Base-by-base conservation (phyloP, 768 basidiomycete species). In the Pleurotus ostreatus region DNA sequence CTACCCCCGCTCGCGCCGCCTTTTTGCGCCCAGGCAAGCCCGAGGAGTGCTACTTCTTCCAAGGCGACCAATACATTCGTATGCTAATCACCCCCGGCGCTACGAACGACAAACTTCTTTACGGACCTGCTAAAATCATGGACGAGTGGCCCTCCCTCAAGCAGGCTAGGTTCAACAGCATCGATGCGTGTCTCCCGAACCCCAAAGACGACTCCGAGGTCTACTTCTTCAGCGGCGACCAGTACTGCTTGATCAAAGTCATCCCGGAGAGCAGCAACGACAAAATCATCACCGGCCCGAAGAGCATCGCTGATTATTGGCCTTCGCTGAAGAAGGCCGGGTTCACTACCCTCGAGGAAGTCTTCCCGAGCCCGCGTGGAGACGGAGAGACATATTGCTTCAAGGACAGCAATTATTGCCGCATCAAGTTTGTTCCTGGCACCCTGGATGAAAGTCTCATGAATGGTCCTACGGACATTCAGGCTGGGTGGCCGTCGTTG, bases 81-180 rank as follows among this genome's bases (percentile, higher is more conserved):
- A 41, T 53, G 38, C 11, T 20, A 13, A 2, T 41, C 11, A 25
- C 18, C 13, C 34, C 39, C 22, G 39, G 39, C 9, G 39, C 16
- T 5, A n/a, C 37, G 13, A 41, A 53, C 18, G 51, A 39, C 39
- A 39, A 41, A 11, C 37, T 41, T 30, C 18, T 22, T 37, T 53
- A 37, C 39, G 51, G 51, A 4, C 51, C 51, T 12, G 39, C 51
- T 6, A 41, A 41, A n/a, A 40, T 53, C 8, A 34, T 16, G 4
- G 39, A 53, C 37, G n/a, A 39, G n/a, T 53, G 51, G 51, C 51
- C 51, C 4, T 41, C 51, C 39, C 39, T 53, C 37, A 53, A 53
- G 39, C 51, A 53, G 38, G 51, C 51, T 13, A 22, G 51, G 15
- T 53, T 53, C 39, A 53, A 3, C 38, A 18, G 37, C 39, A 20